Evolutionary conservation across 257 asterid species (phyloP), one percentile per base, ranked within the genome.

Genomic region (Solanum appendiculatum): DNA sequence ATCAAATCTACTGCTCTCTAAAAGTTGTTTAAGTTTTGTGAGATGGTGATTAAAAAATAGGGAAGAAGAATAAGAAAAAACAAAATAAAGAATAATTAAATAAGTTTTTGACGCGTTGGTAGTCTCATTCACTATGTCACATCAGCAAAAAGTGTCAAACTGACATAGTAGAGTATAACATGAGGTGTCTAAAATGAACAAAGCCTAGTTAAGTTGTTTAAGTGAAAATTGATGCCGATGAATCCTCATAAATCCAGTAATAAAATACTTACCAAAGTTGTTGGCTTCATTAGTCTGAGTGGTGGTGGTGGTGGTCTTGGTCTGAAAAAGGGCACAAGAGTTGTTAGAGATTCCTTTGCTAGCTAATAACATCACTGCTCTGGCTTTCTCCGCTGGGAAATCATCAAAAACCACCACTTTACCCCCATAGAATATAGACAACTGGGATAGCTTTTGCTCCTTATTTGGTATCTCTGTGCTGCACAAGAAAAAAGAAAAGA

Each of bases 351-450:
- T 73, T 83, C 46, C 89, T 44, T 40, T 87, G 85, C 87, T 56
- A 34, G 85, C 89, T 31, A 87, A 84, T 40, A 64, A 44, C 29
- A 73, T 33, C 16, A 87, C 25, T 21, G 78, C 87, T 63, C 68
- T 56, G 21, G 86, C 89, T 56, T 84, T 83, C 21, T 87, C 89
- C 5, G 85, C 85, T 74, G 89, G 87, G 12, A 16, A 83, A 87
- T 87, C 87, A 83, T 87, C 89, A 39, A 87, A 87, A 6, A 87
- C 87, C 51, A 87, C 31, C 10, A 87, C 84, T 51, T 85, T 82
- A 70, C 89, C 89, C 5, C 83, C 69, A 39, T 87, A 87, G 56
- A 87, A 82, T 33, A 87, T 87, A 11, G 89, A 66, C 21, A 87
- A 21, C 25, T 70, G 89, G 2, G 87, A 68, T 25, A 25, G 14